phyloP scores from a whole-genome alignment of 1,284 basidiomycete species.

The Apiotrichum sp. region DNA sequence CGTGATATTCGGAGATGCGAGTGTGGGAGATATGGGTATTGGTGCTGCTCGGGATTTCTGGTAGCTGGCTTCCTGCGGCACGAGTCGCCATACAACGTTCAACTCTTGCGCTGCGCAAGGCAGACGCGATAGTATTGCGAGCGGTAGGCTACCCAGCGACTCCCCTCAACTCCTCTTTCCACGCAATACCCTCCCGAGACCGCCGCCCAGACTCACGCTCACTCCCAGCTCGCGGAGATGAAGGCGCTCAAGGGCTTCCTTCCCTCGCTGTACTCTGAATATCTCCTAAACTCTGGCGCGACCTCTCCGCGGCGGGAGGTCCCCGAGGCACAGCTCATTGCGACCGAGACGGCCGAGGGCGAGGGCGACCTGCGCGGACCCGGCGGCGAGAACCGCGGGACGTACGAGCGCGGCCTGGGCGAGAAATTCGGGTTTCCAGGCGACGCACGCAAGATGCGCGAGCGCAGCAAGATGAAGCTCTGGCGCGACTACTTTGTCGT shows the following conservation, averaged over 20 bases:
- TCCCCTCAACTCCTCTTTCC: no score
- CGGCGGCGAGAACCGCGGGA: constrained; percentile 49
- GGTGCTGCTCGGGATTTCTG: no score
- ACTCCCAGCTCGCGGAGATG: constrained; percentile 74
- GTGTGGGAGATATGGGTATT: no score
- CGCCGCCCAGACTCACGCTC: no score
- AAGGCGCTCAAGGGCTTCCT: constrained; percentile 86
- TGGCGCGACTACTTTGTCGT: constrained; percentile 82
- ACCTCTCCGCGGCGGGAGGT: not conserved
- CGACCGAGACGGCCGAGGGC: constrained; percentile 47
- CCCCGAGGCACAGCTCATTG: constrained; percentile 6
- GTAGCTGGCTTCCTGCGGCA: no score
- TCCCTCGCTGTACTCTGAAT: constrained; percentile 90
- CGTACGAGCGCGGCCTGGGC: constrained; percentile 77
- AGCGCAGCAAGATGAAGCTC: constrained; percentile 94
- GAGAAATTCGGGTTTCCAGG: constrained; percentile 86
- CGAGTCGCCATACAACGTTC: no score
- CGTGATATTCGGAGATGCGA: no score
- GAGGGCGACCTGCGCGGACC: constrained; percentile 52
- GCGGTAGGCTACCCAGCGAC: no score
- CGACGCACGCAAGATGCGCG: constrained; percentile 88
- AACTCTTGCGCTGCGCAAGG: no score
- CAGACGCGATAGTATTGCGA: no score
- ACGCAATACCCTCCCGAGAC: no score
- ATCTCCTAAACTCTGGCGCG: constrained; percentile 53